phyloP scores from a whole-genome alignment of 139 green algal genomes.

The Nannochloris sp. region DNA sequence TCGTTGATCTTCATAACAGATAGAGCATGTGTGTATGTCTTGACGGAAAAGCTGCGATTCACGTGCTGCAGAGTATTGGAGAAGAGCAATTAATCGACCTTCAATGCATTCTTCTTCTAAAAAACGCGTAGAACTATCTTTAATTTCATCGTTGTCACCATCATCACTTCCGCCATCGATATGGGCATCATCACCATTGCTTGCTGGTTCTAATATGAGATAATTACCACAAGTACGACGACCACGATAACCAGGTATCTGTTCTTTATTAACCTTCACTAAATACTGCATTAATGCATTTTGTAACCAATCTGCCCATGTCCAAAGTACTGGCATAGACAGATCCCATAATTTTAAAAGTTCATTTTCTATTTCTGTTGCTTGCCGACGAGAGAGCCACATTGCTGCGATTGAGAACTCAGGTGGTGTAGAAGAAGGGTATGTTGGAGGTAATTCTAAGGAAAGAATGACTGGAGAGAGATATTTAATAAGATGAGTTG shows the following conservation, averaged over 20 bases:
- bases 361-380: not conserved
- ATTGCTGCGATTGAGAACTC: conserved; percentile 11
- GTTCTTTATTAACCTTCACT: no score
- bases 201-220: no score
- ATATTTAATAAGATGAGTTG: no score
- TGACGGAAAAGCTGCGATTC: conserved; percentile 11
- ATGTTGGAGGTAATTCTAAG: conserved; percentile 21
- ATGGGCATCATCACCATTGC: no score
- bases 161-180: not conserved
- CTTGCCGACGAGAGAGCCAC: conserved; percentile 28
- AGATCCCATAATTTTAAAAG: conserved; percentile 34
- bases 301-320: conserved; percentile 53
- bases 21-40: conserved; percentile 30
- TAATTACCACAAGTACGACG: no score
- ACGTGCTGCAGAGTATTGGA: not conserved
- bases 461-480: conserved; percentile 39
- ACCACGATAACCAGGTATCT: not conserved
- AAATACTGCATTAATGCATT: conserved; percentile 12
- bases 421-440: conserved; percentile 28
- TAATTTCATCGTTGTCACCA: no score
- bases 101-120: not conserved
- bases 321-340: conserved; percentile 31
- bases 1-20: conserved; percentile 61
- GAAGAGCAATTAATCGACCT: not conserved
- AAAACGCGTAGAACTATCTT: no score